These are phyloP conservation scores for Cercospora berteroae DNA, from an alignment of 2,329 filamentous ascomycete genomes.

Conservation along the genomic window DNA sequence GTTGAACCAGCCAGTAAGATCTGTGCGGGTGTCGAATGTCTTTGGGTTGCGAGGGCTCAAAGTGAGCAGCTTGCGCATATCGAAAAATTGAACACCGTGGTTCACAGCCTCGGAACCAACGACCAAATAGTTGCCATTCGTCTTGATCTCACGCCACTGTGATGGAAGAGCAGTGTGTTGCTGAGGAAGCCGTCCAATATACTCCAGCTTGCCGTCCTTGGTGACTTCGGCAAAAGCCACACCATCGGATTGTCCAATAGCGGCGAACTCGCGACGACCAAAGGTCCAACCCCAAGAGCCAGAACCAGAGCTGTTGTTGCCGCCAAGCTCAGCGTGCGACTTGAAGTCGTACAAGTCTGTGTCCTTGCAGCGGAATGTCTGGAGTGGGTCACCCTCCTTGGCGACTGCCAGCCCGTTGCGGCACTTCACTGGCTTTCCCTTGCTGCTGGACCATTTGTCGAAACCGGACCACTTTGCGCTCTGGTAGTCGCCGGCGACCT, in stretches of 20 bases:
- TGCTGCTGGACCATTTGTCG: conserved; percentile 20
- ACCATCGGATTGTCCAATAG: conserved; percentile 56
- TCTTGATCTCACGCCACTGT: conserved; percentile 55
- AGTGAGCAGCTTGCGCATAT: conserved; percentile 57
- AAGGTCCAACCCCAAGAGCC: conserved; percentile 56
- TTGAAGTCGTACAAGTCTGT: conserved; percentile 50
- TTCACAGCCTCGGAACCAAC: conserved; percentile 47
- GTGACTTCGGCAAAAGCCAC: conserved; percentile 57
- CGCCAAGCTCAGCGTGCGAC: conserved; percentile 55
- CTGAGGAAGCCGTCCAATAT: conserved; percentile 55
- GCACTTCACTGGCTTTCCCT: conserved; percentile 34
- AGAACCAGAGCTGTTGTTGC: conserved; percentile 44
- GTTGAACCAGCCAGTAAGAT: conserved; percentile 43
- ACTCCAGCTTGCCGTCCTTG: conserved; percentile 51
- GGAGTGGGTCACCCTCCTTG: conserved; percentile 46
- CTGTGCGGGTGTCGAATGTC: conserved; percentile 42
- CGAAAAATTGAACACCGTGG: conserved; percentile 63
- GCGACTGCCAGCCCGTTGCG: conserved; percentile 47
- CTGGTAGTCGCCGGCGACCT: conserved; percentile 28
- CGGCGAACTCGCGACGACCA: conserved; percentile 55
- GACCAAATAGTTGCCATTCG: conserved; percentile 45
- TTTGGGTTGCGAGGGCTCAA: conserved; percentile 46
- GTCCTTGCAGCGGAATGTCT: conserved; percentile 44
- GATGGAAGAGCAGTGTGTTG: conserved; percentile 46
- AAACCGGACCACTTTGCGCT: conserved; percentile 13